Base-by-base conservation (phyloP, 371 early-diverging fungal species). In the Saksenaea oblongispora region DNA sequence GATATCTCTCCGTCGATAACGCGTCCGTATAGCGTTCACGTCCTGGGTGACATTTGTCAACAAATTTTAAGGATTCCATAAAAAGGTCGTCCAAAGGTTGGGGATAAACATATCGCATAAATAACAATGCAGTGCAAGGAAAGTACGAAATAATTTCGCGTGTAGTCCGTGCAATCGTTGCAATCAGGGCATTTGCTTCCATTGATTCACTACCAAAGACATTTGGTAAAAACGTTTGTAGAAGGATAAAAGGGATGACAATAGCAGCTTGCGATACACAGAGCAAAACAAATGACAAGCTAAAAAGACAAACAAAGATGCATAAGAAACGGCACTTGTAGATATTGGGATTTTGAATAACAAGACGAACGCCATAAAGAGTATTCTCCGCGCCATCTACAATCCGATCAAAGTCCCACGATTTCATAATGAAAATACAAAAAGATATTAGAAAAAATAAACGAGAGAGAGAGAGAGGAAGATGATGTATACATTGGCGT, bases 51-150 rank as follows among this genome's bases (percentile, higher is more conserved):
- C 56, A 47, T 86, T 22, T 47, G 22, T 47, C 87, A 17, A 86
- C 64, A 51, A 77, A 82, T 15, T 70, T 59, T 24, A 89, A 31
- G 1, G 83, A 82, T 51, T 86, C 87, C 64, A 89, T 74, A 66
- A 89, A 89, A 35, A 89, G 73, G 27, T 83, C 81, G 57, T 89
- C 88, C 58, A 89, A 65, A 14, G 87, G 86, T 58, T 87, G 80
- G 2, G 89, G 86, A 59, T 89, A 87, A 10, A 86, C 53, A 56
- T 87, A 86, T n/a, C 86, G 75, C 75, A 89, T 76, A 58, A 86
- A 84, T 44, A 89, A 39, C 15, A 89, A 53, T 0, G 80, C 85
- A 8, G 83, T 47, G 17, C 87, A 68, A 18, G 51, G 51, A 47
- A 47, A 47, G 22, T 18, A 22, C 1, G 51, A 47, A 5, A 47